Base-by-base conservation (phyloP, 495 filamentous ascomycete genomes). In the Talaromyces wortmannii region DNA sequence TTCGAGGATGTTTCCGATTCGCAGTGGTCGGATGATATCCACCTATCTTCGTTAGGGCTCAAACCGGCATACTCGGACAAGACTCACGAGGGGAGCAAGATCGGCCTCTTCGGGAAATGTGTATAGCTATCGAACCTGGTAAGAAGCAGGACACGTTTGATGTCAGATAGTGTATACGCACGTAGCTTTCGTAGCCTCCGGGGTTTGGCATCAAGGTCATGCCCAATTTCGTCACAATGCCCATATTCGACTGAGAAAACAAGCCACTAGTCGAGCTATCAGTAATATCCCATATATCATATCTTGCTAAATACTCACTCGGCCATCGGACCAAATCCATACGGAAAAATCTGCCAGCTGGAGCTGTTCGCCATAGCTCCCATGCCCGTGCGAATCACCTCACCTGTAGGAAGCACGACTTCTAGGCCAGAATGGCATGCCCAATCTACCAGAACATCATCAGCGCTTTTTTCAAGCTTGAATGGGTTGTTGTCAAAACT, bases 191-290 rank as follows among this genome's bases (percentile, higher is more conserved):
- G 49, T 57, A 53, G 7, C 58, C 60, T 0, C 71, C 70, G 31
- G 68, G 67, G 18, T 79, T 76, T 5, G 77, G 80, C 80, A 83
- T 81, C 46, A 81, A 61, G 58, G 71, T 72, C 56, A 85, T 71
- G 16, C 80, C 80, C 78, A 85, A 81, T 61, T 84, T 82, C 2
- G 72, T 77, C 11, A 85, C 78, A 45, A 85, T 83, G 42, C 80
- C 82, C 50, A 78, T 71, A 59, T 78, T 81, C 52, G 69, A 75
- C 58, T 84, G 82, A 1, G 75, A 74, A 64, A 85, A 85, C 45
- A 85, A 31, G 68, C 51, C 82, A 23, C 23, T 23, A 4, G 23
- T 4, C 23, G 23, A 23, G 23, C 23, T 23, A 23, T 23, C 23
- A 23, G 23, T 23, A 23, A 23, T 4, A 23, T 23, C 4, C 23